Base-by-base conservation (phyloP, 1,139 yeast genomes). In the Taphrina betulina region DNA sequence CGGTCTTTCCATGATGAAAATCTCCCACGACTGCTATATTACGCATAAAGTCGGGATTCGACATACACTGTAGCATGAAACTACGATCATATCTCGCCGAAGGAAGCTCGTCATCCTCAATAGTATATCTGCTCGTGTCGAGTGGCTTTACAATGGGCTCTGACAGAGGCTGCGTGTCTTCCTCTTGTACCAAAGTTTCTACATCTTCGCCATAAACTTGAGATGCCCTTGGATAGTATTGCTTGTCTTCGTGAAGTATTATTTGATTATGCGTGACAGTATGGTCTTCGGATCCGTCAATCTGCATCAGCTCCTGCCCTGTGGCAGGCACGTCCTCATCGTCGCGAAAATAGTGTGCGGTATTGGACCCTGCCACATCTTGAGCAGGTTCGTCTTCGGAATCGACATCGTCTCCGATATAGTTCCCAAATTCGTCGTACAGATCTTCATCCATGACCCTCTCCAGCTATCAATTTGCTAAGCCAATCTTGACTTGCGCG, bases 1-100 rank as follows among this genome's bases (percentile, higher is more conserved):
- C 75, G 0, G 97, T 85, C 69, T 94, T 92, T 1, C 99, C 98
- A n/a, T 86, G 81, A 64, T 87, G 87, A 2, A 85, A 66, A 52
- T 81, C 79, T 0, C 98, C 98, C n/a, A 83, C 80, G 0, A 94
- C 62, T 0, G 92, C 85, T n/a, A 90, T 71, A 67, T 85, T 90
- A 57, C 95, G 76, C 23, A 84, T 76, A 63, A 85, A 80, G 14
- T 81, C 82, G 0, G 95, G 89, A 0, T 79, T 64, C 1, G 68
- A 63, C 69, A 81, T 71, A 48, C 80, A 66, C 8, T 74, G 71
- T 3, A 74, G 63, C 73, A 85, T 76, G 40, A 53, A 92, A 7
- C 80, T 79, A 57, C 87, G 76, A 2, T 86, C 78, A 64, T 82
- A 89, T 0, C 68, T 68, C 0, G 84, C 77, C 37, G 71, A 71